Percentiles rank a stretch among this genome's conserved stretches.
phyloP scores from a whole-genome alignment of 768 basidiomycete genomes.

The Rubroboletus satanas region DNA sequence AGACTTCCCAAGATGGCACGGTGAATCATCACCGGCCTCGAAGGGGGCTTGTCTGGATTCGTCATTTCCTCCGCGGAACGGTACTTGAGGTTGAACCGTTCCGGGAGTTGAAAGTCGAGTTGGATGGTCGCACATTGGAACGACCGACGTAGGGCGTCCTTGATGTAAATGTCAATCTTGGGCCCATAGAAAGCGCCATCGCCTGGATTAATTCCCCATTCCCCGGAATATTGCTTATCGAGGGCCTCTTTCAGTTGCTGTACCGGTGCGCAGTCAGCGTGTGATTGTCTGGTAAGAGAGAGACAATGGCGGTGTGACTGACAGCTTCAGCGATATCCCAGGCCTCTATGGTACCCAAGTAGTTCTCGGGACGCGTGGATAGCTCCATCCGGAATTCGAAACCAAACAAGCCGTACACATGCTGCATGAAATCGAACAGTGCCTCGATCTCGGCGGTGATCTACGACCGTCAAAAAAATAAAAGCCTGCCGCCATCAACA shows the following conservation, averaged over 20 bases:
- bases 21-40: conserved; percentile 95
- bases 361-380: conserved; percentile 94
- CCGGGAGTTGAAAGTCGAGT: conserved; percentile 97
- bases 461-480: conserved; percentile 34
- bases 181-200: conserved; percentile 99
- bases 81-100: conserved; percentile 93
- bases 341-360: conserved; percentile 80
- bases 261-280: conserved; percentile 3
- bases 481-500: not conserved
- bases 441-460: conserved; percentile 82
- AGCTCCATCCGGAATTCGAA: conserved; percentile 92
- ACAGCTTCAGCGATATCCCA: conserved; percentile 90
- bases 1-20: conserved; percentile 92
- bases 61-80: conserved; percentile 63
- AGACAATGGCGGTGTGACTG: conserved; percentile 16
- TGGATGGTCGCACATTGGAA: conserved; percentile 99
- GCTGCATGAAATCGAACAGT: conserved; percentile 93
- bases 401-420: conserved; percentile 90
- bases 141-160: conserved; percentile 85
- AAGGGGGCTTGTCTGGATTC: conserved; percentile 49
- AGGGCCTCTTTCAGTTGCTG: conserved; percentile 84
- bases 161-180: conserved; percentile 96
- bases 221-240: conserved; percentile 79
- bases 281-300: not conserved
- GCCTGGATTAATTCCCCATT: conserved; percentile 91